Evolutionary conservation across 768 basidiomycete species (phyloP), one percentile per base, ranked within the genome.

Genomic region (Boletus rubropictus): DNA sequence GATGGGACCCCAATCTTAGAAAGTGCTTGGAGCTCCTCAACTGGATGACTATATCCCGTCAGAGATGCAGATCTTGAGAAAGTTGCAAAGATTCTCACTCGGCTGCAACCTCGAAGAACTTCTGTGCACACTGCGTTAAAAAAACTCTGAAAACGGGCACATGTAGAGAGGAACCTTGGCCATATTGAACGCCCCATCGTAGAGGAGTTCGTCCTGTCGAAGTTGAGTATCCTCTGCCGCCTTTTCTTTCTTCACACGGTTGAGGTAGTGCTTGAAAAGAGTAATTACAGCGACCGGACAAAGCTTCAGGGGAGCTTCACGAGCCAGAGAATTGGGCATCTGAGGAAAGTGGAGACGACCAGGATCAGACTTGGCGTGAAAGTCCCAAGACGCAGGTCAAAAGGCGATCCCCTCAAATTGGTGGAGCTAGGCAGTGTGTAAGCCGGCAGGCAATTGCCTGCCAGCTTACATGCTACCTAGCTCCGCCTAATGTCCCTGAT

Each of bases 241-340:
- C 21, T 39, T 57, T 47, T 75, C 72, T 20, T 68, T 70, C 65
- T 71, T 79, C 39, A 80, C 63, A 12, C 81, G 76, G 36, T 85
- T 82, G 39, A 93, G 78, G 64, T 90, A 94, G 61, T 93, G 90
- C 62, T 85, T 86, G 59, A 91, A 73, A n/a, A 91, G 73, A 1
- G 86, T 89, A 55, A 83, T 85, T 18, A 89, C 60, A 28, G 88
- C 72, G 44, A 88, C 63, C 4, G 87, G 86, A 0, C 83, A 87
- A n/a, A 86, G 69, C 57, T 72, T 76, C 49, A 87, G 64, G 32
- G 83, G 78, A 22, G 79, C 77, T 43, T 80, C 72, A 27, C 81
- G 72, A 28, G 83, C 77, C 34, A 89, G 72, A 17, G 82, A 61
- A 60, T 81, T 87, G 21, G 70, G 45, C 68, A 68, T 69, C 37